Evolutionary conservation across 1,284 basidiomycete genomes (phyloP), one percentile per base, ranked within the genome.

Genomic region (Microbotryum intermedium): DNA sequence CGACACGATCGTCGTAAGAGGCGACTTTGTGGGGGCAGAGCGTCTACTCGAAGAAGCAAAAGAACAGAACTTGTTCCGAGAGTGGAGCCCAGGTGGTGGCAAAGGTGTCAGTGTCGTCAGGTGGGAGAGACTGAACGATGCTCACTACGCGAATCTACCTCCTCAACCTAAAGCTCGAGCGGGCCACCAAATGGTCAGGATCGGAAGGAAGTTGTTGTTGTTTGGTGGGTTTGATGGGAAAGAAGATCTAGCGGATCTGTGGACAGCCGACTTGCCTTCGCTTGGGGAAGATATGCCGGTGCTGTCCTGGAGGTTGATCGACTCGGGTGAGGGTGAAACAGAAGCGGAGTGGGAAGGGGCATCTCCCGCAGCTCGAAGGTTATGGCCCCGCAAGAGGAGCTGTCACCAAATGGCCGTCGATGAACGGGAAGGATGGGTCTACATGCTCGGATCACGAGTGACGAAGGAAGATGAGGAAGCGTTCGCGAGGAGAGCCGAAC

Each of bases 211-310:
- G 44, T 55, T 73, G 3, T 69, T 74, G 34, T 67, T 76, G 20
- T 74, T 70, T 43, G 75, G 75, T 10, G 75, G 75, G 6, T 76
- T 73, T 72, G 71, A 75, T 47, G 74, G 74, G 13, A n/a, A 52
- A 9, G 54, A 59, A 16, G 74, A 76, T 34, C 62, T 75, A 3
- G 71, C 63, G 8, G 75, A 75, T 53, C 44, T 75, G 21, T 76
- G 75, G 75, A 68, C 71, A 18, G 74, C 68, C 59, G 66, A 74
- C 25, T 57, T 76, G n/a, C 71, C 54, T 53, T 63, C 29, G 64
- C 70, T 18, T 70, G 72, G 69, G 57, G 70, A 23, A 49, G 66
- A 55, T 62, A 71, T 47, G 62, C 66, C 11, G 26, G 59, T 26
- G 62, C 72, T 29, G 64, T 68, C 48, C 9, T 53, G 46, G 58